Percentiles rank a stretch among this genome's conserved stretches.
phyloP scores from a whole-genome alignment of 2,329 filamentous ascomycete genomes.

The Dendrostoma leiphaemia region DNA sequence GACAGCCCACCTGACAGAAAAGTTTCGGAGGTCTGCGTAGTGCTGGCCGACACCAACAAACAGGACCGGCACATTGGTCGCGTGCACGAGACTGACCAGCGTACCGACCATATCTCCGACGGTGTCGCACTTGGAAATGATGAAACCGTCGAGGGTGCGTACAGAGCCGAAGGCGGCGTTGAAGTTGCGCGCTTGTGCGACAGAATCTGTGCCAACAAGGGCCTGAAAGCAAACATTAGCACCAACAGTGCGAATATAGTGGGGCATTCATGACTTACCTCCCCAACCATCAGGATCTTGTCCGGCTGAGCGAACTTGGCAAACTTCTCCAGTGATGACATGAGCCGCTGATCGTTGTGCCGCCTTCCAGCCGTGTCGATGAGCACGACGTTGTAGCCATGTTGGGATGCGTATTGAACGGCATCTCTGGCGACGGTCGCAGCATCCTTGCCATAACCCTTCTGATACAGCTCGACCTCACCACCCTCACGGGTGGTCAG shows the following conservation, averaged over 20 bases:
- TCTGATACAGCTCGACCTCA: conserved; percentile 87
- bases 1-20: conserved; percentile 69
- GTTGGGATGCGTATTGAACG: conserved; percentile 72
- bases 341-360: conserved; percentile 93
- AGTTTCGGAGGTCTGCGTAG: conserved; percentile 66
- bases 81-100: conserved; percentile 94
- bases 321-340: conserved; percentile 97
- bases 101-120: conserved; percentile 99
- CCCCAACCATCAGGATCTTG: conserved; percentile 94
- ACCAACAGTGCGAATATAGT: background rate
- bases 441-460: conserved; percentile 96
- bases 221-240: conserved; percentile 51
- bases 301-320: conserved; percentile 94
- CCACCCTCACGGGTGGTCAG: conserved; percentile 81
- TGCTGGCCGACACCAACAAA: conserved; percentile 79
- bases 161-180: conserved; percentile 85
- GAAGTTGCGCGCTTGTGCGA: conserved; percentile 95
- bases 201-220: conserved; percentile 90
- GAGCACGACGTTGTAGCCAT: conserved; percentile 86
- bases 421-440: conserved; percentile 94
- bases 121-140: conserved; percentile 97
- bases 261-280: conserved; percentile 33
- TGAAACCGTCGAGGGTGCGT: conserved; percentile 87
- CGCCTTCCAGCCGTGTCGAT: conserved; percentile 94
- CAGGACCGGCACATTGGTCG: conserved; percentile 91